Conservation (phyloP, 2,329 filamentous ascomycete genomes). For the Penicillium aurantiogriseum region DNA sequence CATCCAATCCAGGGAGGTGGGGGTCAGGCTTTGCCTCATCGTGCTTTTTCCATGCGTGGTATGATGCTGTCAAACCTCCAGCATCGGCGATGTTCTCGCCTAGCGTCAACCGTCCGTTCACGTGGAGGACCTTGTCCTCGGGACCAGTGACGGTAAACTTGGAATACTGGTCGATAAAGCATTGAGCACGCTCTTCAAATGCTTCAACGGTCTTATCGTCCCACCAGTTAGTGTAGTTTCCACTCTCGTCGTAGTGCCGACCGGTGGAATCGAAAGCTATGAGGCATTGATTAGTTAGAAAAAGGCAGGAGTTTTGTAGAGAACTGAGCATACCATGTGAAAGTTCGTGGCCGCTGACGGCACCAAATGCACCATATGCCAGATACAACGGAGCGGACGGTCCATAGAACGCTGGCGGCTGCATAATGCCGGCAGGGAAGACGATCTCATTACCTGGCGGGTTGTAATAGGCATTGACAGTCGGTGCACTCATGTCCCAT, state of each 20-base stretch:
- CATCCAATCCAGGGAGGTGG: slow-evolving; percentile 59
- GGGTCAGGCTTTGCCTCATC: slow-evolving; percentile 52
- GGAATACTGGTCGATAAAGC: slow-evolving; percentile 67
- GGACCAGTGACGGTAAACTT: slow-evolving; percentile 59
- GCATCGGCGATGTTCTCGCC: slow-evolving; percentile 72
- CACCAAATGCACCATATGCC: slow-evolving; percentile 67
- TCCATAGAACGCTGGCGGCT: slow-evolving; percentile 64
- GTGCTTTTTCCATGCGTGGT: slow-evolving; percentile 63
- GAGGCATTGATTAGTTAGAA: slow-evolving; percentile 5
- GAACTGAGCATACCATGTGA: slow-evolving; percentile 51
- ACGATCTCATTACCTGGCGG: slow-evolving; percentile 66
- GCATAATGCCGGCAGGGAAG: slow-evolving; percentile 69
- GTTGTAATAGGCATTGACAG: slow-evolving; percentile 67
- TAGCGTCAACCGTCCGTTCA: slow-evolving; percentile 63
- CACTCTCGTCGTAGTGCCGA: slow-evolving; percentile 63
- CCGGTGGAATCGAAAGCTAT: slow-evolving; percentile 65
- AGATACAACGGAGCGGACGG: slow-evolving; percentile 61
- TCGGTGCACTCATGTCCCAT: slow-evolving; percentile 61
- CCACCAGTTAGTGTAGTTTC: slow-evolving; percentile 68
- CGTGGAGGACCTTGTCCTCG: slow-evolving; percentile 57
- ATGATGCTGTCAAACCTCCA: slow-evolving; percentile 63
- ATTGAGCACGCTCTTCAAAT: slow-evolving; percentile 60
- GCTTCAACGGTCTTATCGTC: slow-evolving; percentile 57
- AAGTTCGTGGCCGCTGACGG: slow-evolving; percentile 67
- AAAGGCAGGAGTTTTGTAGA: not conserved